A percentile compares a stretch with the other conserved stretches of the same genome.
phyloP scores from a whole-genome alignment of 352 stramenopile genomes.

The Pythium brachiatum region DNA sequence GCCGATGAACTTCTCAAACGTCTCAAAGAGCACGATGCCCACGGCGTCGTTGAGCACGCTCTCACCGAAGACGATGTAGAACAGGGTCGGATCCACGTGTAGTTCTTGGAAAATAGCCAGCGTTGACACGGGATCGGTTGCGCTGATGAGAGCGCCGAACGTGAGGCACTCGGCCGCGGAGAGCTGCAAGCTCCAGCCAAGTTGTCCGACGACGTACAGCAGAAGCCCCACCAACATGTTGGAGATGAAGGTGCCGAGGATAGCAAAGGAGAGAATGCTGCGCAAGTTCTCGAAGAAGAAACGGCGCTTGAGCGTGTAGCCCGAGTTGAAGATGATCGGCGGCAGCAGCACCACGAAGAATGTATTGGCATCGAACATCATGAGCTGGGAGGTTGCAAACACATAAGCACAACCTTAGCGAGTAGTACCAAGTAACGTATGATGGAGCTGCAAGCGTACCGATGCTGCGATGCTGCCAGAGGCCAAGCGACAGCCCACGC shows the following conservation, averaged over 20 bases:
- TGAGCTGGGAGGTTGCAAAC: conserved; percentile 26
- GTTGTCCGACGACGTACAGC: conserved; percentile 37
- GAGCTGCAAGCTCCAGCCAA: conserved; percentile 33
- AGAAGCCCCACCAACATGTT: conserved; percentile 49
- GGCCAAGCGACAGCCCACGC: conserved; percentile 24
- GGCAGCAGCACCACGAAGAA: conserved; percentile 85
- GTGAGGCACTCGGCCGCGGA: conserved; percentile 61
- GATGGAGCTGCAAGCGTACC: conserved; percentile 9
- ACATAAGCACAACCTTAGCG: too few relatives aligned
- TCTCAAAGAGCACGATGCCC: conserved; percentile 72
- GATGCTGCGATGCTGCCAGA: conserved; percentile 29
- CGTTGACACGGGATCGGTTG: conserved; percentile 78
- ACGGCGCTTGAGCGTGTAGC: conserved; percentile 61
- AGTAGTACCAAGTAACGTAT: too few relatives aligned
- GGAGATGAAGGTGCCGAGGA: conserved; percentile 65
- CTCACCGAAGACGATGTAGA: conserved; percentile 88
- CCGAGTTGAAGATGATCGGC: conserved; percentile 84
- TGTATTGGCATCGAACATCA: conserved; percentile 59
- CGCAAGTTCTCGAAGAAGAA: conserved; percentile 74
- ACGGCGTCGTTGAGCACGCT: conserved; percentile 83
- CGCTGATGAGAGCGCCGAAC: conserved; percentile 74
- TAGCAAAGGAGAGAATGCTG: conserved; percentile 66
- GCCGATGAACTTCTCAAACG: conserved; percentile 65
- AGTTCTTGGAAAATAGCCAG: conserved; percentile 75
- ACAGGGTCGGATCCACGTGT: conserved; percentile 63